These are phyloP conservation scores for Xylaria flabelliformis DNA, from an alignment of 495 filamentous ascomycete species.

Conservation along the genomic window DNA sequence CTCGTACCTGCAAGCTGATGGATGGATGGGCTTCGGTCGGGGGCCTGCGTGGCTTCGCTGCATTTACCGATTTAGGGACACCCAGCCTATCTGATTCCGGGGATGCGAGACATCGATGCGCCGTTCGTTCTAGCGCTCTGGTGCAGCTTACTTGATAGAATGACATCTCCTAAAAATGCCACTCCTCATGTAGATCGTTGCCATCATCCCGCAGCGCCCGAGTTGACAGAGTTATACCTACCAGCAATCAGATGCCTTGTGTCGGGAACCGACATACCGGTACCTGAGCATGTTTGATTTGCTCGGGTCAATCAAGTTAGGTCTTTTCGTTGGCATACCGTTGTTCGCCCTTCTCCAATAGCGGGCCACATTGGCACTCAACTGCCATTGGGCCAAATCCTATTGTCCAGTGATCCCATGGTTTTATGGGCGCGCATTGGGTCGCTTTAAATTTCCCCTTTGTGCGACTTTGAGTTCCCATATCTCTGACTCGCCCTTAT, in stretches of 20 bases:
- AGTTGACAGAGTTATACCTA: conserved; percentile 15
- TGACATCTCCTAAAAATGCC: not conserved
- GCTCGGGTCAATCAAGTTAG: not conserved
- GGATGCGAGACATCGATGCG: conserved; percentile 24
- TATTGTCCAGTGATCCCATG: not conserved
- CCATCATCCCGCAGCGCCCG: not conserved
- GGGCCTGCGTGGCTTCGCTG: conserved; percentile 18
- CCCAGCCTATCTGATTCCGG: not conserved
- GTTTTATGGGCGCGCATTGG: not conserved
- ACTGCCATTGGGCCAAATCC: conserved; percentile 5
- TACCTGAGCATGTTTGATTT: not conserved
- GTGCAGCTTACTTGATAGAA: not conserved
- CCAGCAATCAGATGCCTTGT: not conserved
- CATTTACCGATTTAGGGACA: conserved; percentile 5
- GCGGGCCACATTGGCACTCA: not conserved
- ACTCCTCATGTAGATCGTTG: not conserved
- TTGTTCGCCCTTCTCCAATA: conserved; percentile 6
- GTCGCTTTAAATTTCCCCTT: not conserved
- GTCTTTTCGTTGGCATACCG: not conserved
- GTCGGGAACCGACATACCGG: conserved; percentile 4
- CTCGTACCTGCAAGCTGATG: not conserved
- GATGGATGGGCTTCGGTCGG: conserved; percentile 3
- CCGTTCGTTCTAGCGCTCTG: not conserved
- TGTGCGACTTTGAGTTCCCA: not conserved
- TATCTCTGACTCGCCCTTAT: conserved; percentile 19